These are phyloP conservation scores for Pterocarpus macrocarpus DNA, from an alignment of 306 rosid genomes.

Conservation along the genomic window DNA sequence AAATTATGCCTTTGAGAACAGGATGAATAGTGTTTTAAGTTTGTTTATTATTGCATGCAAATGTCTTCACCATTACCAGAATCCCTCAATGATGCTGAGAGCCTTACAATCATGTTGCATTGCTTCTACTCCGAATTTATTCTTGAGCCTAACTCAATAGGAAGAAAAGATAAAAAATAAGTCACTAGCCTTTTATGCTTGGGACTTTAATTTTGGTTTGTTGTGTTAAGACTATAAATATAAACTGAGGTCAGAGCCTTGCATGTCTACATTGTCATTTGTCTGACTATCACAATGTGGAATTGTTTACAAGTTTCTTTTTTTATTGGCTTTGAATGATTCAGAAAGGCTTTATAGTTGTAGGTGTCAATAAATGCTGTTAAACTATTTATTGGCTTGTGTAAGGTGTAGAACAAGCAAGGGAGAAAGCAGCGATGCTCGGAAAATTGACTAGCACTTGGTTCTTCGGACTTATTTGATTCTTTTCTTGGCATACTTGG, in stretches of 20 bases:
- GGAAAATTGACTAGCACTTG: conserved; percentile 65
- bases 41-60: conserved; percentile 34
- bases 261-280: conserved; percentile 11
- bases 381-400: conserved; percentile 49
- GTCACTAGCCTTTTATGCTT: too few relatives aligned
- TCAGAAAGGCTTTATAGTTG: conserved; percentile 29
- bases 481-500: not conserved
- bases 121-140: not conserved
- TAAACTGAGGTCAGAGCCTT: conserved; percentile 16
- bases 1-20: not conserved
- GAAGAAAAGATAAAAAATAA: too few relatives aligned
- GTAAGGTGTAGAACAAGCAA: conserved; percentile 79
- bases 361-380: conserved; percentile 16
- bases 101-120: not conserved
- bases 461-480: conserved; percentile 21
- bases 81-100: conserved; percentile 17
- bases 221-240: not conserved
- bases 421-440: conserved; percentile 50
- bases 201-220: not conserved
- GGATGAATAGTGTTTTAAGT: not conserved
- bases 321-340: conserved; percentile 26
- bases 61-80: conserved; percentile 22
- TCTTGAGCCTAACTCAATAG: too few relatives aligned
- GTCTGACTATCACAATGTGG: not conserved
- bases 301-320: conserved; percentile 16